These are phyloP conservation scores for Zygoascus sp. DNA, from an alignment of 1,139 yeast species.

Conservation along the genomic window DNA sequence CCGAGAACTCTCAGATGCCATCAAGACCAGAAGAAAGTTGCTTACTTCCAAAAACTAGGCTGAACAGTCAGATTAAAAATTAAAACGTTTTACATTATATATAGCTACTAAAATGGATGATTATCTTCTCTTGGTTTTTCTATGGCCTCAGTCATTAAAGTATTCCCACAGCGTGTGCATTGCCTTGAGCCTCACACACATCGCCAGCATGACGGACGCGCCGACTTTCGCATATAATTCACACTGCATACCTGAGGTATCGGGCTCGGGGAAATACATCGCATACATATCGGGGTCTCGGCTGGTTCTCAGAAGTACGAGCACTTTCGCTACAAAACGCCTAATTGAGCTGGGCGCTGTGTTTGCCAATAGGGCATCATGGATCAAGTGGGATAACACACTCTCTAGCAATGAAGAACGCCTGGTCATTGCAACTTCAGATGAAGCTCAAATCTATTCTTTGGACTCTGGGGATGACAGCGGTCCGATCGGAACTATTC, in stretches of 20 bases:
- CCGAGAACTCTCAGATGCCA: constrained; percentile 69
- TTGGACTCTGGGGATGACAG: constrained; percentile 14
- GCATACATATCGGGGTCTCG: constrained; percentile 24
- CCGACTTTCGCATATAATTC: constrained; percentile 12
- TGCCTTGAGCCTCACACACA: neutral
- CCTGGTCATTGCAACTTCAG: constrained; percentile 22
- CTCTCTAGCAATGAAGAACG: constrained; percentile 21
- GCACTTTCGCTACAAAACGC: constrained; percentile 23
- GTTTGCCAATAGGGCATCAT: constrained; percentile 17
- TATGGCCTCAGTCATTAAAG: neutral
- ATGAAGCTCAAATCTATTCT: constrained; percentile 20
- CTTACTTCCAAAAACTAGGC: constrained; percentile 1
- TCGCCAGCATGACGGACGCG: constrained; percentile 11
- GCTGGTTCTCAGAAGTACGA: constrained; percentile 21
- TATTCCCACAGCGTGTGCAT: neutral
- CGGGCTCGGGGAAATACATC: constrained; percentile 21
- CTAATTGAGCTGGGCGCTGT: constrained; percentile 19
- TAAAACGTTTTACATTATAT: neutral
- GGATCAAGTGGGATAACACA: constrained; percentile 22
- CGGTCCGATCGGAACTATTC: constrained; percentile 17
- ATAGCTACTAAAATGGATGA: neutral
- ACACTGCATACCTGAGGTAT: constrained; percentile 18
- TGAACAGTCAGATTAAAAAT: too few relatives aligned
- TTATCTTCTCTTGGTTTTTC: too few relatives aligned
- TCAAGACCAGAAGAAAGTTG: constrained; percentile 66